Conservation (phyloP, 768 basidiomycete genomes). For the Leccinellum rugosiceps region DNA sequence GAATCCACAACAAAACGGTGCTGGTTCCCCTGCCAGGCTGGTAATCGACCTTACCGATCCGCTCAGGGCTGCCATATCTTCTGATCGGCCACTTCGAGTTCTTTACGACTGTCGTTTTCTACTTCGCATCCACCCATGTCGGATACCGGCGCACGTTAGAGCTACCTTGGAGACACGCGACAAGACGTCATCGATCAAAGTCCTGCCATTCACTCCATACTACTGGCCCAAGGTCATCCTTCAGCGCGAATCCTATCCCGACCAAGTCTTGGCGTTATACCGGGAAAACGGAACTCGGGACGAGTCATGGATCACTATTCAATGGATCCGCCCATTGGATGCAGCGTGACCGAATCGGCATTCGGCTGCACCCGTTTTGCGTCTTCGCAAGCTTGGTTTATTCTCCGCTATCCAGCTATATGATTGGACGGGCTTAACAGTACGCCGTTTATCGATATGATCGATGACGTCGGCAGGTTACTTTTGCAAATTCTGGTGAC, state of each 20-base stretch:
- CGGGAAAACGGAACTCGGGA: constrained; percentile 10
- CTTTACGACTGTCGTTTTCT: constrained; percentile 69
- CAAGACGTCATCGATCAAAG: constrained; percentile 26
- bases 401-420: no score
- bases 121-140: constrained; percentile 42
- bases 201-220: constrained; percentile 43
- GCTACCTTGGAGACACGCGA: constrained; percentile 22
- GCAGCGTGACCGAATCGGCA: constrained; percentile 12
- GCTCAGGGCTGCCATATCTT: constrained; percentile 17
- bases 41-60: constrained; percentile 42
- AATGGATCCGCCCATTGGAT: constrained; percentile 41
- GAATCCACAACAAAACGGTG: constrained; percentile 25
- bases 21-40: constrained; percentile 27
- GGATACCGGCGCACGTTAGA: constrained; percentile 40
- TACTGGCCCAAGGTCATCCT: constrained; percentile 47
- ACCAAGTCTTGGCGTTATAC: constrained; percentile 22
- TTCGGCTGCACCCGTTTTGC: neutral
- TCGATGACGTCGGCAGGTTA: no score
- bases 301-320: constrained; percentile 42
- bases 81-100: constrained; percentile 30
- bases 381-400: no score
- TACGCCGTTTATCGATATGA: no score
- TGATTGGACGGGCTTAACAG: no score
- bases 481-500: no score
- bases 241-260: constrained; percentile 15